A percentile compares a stretch with the other conserved stretches of the same genome.
phyloP scores from a whole-genome alignment of 202 grass and related monocot species.

The Bolboschoenoplectus hybrid region DNA sequence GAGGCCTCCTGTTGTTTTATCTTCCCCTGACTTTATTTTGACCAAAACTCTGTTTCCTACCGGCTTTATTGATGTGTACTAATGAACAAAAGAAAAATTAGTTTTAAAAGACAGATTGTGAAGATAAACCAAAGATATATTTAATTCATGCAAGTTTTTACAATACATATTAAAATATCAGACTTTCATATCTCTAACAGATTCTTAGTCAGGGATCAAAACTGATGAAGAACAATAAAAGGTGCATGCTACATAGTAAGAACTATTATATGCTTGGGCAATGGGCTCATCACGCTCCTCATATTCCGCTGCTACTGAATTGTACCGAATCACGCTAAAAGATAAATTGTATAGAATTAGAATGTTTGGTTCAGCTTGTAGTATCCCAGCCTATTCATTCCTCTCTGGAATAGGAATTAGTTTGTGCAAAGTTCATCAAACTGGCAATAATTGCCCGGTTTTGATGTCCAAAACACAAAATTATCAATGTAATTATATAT shows the following conservation, averaged over 20 bases:
- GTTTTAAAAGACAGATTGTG: slow-evolving; percentile 17
- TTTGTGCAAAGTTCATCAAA: background rate
- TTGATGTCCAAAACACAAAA: background rate
- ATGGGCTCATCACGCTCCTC: background rate
- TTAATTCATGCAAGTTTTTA: background rate
- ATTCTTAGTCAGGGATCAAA: background rate
- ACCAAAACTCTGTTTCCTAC: slow-evolving; percentile 70
- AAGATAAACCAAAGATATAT: background rate
- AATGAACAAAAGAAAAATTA: slow-evolving; percentile 26
- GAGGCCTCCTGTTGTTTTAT: slow-evolving; percentile 75
- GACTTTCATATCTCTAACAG: background rate
- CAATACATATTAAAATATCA: background rate
- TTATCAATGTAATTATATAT: background rate
- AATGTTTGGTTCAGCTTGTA: background rate
- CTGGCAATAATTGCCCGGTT: background rate
- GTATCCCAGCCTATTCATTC: background rate
- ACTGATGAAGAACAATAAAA: background rate
- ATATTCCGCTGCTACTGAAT: background rate
- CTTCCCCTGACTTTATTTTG: slow-evolving; percentile 73
- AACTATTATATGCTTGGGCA: background rate
- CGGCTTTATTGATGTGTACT: slow-evolving; percentile 76
- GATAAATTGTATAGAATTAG: background rate
- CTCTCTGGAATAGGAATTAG: slow-evolving; percentile 26
- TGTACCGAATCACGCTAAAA: background rate
- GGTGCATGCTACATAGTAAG: background rate